Base-by-base conservation (phyloP, 202 grass and related monocot species). In the Saccharum hybrid region DNA sequence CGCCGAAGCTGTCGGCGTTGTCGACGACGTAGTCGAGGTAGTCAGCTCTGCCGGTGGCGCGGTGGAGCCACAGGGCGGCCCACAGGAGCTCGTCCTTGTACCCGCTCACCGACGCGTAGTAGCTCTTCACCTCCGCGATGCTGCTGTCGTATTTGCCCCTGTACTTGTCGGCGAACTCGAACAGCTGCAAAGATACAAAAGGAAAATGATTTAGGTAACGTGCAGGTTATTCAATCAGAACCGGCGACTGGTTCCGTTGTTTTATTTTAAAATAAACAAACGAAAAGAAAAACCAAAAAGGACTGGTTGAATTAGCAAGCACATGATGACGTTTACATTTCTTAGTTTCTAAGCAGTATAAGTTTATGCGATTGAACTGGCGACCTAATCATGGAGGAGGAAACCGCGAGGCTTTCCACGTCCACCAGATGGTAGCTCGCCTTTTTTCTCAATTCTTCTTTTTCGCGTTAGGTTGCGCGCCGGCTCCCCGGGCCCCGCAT, bases 51-150 rank as follows among this genome's bases (percentile, higher is more conserved):
- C 89, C 89, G 10, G 92, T 93, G 46, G 95, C 90, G 4, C 92
- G 85, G 81, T 98, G 95, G 49, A 98, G 89, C 95, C 95, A 98
- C 3, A 98, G 80, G 42, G 95, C 95, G 10, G 92, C 95, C 95
- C 95, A 98, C 13, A 98, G 87, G 19, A 98, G 87, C 88, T 98
- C 95, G 34, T 98, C 95, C 77, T 90, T 88, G 85, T 98, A 98
- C 13, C 95, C 95, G 70, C 95, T 98, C 76, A 94, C 85, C 36
- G 95, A 98, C 49, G 88, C 90, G 62, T 98, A 98, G 85, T 98
- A 98, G 74, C 87, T 91, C 95, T 93, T 98, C 82, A 93, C 95
- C 66, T 90, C 95, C 16, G 78, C 81, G 33, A 98, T 93, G 83
- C 95, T 98, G 76, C 88, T 87, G 52, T 98, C 95, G 59, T 98